Evolutionary conservation across 1,284 basidiomycete genomes (phyloP), one percentile per base, ranked within the genome.

Genomic region (Leccinum subfulvum): DNA sequence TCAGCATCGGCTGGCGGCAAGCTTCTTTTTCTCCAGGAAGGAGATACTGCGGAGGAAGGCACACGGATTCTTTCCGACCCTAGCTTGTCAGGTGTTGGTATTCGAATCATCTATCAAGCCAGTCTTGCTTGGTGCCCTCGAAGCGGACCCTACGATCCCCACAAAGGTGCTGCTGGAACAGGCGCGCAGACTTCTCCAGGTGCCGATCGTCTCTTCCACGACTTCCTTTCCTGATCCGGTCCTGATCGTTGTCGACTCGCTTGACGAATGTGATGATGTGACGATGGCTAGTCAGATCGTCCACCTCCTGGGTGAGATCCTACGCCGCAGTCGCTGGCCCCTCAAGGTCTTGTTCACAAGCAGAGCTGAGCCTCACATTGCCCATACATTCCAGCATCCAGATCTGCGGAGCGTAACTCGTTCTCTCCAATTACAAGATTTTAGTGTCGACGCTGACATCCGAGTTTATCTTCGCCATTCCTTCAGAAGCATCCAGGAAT

Each of bases 21-120:
- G 67, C n/a, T 69, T 69, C 56, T 69, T 69, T 58, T 71, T 71
- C 39, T 69, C 67, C 33, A 57, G 67, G n/a, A 65, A 66, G 35
- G 66, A 69, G 28, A 65, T 66, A 53, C 23, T 55, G 14, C 69
- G 68, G 11, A 61, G 67, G 53, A 69, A 55, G 23, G 57, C 68
- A 18, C 63, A 64, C 2, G 52, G 59, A 9, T 64, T 69, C 33
- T 71, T 69, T 26, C 64, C 69, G 1, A 71, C 69, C 3, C 60
- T 69, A 7, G 59, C 69, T 13, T 62, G 30, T 47, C 68, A 69
- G 56, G 21, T 66, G 14, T 28, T 68, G 39, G 54, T 11, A 13
- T 71, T 59, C 18, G 28, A 56, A 8, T 64, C 69, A 11, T 61
- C 69, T 10, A 66, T 68, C 33, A 57, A 21, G 28, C 51, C 54